Evolutionary conservation across 495 filamentous ascomycete genomes (phyloP).

Genomic region (Aspergillus nanangensis): DNA sequence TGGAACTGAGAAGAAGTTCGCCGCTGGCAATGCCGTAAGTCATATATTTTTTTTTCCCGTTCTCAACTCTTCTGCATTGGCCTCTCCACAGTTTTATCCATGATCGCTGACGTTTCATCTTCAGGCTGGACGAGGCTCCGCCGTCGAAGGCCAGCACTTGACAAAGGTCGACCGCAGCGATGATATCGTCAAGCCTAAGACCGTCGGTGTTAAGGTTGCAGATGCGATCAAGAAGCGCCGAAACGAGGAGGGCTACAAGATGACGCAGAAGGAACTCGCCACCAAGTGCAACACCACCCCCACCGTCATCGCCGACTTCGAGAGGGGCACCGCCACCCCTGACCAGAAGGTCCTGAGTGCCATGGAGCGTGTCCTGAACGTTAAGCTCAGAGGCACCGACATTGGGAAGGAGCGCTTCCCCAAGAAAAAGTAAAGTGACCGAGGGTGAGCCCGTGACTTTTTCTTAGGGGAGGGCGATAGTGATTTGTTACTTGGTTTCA

Average conservation of each 20-base stretch:
- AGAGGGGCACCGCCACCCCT: slow-evolving; percentile 73
- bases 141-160: slow-evolving; percentile 84
- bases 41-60: not conserved
- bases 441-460: slow-evolving; percentile 28
- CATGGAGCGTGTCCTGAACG: slow-evolving; percentile 81
- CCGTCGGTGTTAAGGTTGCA: slow-evolving; percentile 73
- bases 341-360: slow-evolving; percentile 78
- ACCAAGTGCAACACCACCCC: slow-evolving; percentile 88
- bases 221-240: slow-evolving; percentile 75
- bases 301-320: slow-evolving; percentile 76
- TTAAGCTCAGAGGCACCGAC: slow-evolving; percentile 75
- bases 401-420: slow-evolving; percentile 74
- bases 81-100: no score
- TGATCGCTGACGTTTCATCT: no score
- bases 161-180: slow-evolving; percentile 98
- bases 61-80: not conserved
- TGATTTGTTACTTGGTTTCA: no score
- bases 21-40: slow-evolving; percentile 72
- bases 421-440: slow-evolving; percentile 55
- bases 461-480: slow-evolving; percentile 21
- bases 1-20: slow-evolving; percentile 90
- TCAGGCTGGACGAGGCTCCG: slow-evolving; percentile 52
- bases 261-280: slow-evolving; percentile 96
- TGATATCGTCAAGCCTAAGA: slow-evolving; percentile 96
- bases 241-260: slow-evolving; percentile 68